Percentiles rank a stretch among this genome's conserved stretches.
Evolutionary conservation across 257 asterid species (phyloP).

Genomic region (Oldenlandia corymbosa): DNA sequence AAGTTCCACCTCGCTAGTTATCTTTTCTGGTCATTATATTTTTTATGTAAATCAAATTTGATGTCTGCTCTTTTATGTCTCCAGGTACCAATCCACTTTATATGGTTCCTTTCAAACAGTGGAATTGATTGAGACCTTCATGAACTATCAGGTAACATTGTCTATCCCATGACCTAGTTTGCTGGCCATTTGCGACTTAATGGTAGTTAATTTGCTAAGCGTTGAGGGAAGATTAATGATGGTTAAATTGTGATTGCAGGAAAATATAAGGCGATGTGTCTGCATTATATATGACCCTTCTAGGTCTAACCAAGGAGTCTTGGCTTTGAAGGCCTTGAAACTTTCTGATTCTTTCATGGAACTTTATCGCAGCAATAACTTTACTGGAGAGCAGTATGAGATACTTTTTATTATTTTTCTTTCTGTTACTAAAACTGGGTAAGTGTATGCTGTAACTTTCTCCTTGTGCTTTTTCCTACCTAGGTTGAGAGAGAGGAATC

Average conservation of each 20-base stretch:
- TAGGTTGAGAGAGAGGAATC: conserved; percentile 95
- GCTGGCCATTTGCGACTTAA: not conserved
- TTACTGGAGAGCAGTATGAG: conserved; percentile 94
- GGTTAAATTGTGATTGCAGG: conserved; percentile 43
- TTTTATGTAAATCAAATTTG: not conserved
- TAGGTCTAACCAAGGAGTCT: conserved; percentile 91
- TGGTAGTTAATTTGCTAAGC: not conserved
- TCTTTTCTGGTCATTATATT: not conserved
- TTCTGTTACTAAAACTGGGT: too few species aligned
- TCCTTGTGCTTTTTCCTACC: conserved; percentile 11
- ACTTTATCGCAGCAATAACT: conserved; percentile 72
- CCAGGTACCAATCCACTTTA: conserved; percentile 91
- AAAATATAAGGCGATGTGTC: conserved; percentile 86
- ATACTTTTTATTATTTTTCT: conserved; percentile 9
- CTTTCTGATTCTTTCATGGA: conserved; percentile 99
- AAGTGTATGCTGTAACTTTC: conserved; percentile 1
- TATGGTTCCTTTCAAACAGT: conserved; percentile 92
- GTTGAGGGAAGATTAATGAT: not conserved
- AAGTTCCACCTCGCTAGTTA: not conserved
- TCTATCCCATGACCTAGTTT: not conserved
- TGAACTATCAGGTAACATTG: conserved; percentile 80
- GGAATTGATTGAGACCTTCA: conserved; percentile 91
- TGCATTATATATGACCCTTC: conserved; percentile 98
- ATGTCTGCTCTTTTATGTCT: conserved; percentile 5
- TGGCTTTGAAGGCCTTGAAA: conserved; percentile 92